Base-by-base conservation (phyloP, 106 monocot genomes). In the Phalaenopsis aphrodite region DNA sequence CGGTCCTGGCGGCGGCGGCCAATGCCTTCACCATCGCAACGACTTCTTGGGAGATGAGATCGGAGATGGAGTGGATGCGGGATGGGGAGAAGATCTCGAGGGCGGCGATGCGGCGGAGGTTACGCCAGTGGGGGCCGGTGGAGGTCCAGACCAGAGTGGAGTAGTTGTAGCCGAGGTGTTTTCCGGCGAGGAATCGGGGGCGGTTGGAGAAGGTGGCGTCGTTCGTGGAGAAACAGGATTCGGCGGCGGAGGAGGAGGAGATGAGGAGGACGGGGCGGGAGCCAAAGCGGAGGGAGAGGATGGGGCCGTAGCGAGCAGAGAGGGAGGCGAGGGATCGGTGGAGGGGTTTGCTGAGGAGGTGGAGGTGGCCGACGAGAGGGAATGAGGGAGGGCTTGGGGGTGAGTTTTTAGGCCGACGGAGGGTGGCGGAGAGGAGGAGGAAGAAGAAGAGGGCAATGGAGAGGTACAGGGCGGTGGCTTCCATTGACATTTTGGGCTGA, bases 181-280 rank as follows among this genome's bases (percentile, higher is more conserved):
- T 82, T 19, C 7, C 56, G 41, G 85, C 56, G 46, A 72, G 79
- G 46, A 89, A 36, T 2, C 23, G 58, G 8, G 87, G 87, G 4
- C 89, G 89, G 82, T 89, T 87, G 77, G 89, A 89, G 83, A 92
- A 92, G 55, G 38, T 19, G 82, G 81, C 6, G 79, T 90, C 93
- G 46, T 90, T 78, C 11, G 68, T 67, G 45, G 81, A 82, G 79
- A 90, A 83, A 86, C 88, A 93, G 39, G 88, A 86, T 7, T 83
- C 78, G 46, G 86, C 93, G n/a, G 68, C 55, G 19, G 85, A 10
- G 23, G 77, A 17, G 15, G 88, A 87, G 52, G 90, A 78, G 52
- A 93, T 80, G 75, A 84, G 82, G 78, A 93, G 88, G 75, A 84
- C 88, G 19, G 56, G 68, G 42, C 90, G 90, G 56, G 83, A 82